Evolutionary conservation across 2,329 filamentous ascomycete species (phyloP).

Genomic region (Colletotrichum brevisporum): DNA sequence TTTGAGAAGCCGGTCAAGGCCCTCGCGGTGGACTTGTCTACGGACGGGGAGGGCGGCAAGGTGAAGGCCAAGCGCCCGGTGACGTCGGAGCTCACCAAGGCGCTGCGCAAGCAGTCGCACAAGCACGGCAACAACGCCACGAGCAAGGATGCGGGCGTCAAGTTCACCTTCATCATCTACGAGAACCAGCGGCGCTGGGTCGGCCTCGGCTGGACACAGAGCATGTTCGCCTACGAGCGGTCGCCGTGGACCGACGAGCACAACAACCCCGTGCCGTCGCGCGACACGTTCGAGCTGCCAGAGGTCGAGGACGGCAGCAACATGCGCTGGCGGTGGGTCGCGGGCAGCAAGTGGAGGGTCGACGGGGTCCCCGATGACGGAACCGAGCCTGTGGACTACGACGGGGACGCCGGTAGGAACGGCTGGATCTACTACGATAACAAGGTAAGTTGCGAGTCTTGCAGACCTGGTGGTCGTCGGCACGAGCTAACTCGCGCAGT

Average conservation of each 20-base stretch:
- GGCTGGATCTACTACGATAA: conserved; percentile 99
- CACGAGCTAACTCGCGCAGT: conserved; percentile 63
- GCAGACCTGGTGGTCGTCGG: no score
- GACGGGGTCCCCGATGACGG: conserved; percentile 77
- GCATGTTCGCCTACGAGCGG: conserved; percentile 90
- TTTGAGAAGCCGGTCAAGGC: conserved; percentile 69
- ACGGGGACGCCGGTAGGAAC: conserved; percentile 73
- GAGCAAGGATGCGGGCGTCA: conserved; percentile 81
- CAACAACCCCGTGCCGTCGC: conserved; percentile 82
- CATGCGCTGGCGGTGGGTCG: conserved; percentile 81
- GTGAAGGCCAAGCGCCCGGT: conserved; percentile 50
- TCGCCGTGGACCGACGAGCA: conserved; percentile 97
- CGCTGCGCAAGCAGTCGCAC: conserved; percentile 51
- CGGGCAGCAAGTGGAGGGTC: conserved; percentile 87
- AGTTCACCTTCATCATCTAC: conserved; percentile 96
- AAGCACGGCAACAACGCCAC: conserved; percentile 50
- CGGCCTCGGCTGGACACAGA: conserved; percentile 94
- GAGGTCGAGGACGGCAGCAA: conserved; percentile 72
- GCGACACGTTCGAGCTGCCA: conserved; percentile 76
- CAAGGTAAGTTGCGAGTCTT: conserved; percentile 72
- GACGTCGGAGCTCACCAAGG: conserved; percentile 64
- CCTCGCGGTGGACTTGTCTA: conserved; percentile 33
- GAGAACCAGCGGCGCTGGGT: conserved; percentile 98
- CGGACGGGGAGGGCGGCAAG: conserved; percentile 29
- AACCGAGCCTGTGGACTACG: conserved; percentile 61